Evolutionary conservation across 805 yeast species (phyloP).

Genomic region (Diddensiella caesifluorescens): DNA sequence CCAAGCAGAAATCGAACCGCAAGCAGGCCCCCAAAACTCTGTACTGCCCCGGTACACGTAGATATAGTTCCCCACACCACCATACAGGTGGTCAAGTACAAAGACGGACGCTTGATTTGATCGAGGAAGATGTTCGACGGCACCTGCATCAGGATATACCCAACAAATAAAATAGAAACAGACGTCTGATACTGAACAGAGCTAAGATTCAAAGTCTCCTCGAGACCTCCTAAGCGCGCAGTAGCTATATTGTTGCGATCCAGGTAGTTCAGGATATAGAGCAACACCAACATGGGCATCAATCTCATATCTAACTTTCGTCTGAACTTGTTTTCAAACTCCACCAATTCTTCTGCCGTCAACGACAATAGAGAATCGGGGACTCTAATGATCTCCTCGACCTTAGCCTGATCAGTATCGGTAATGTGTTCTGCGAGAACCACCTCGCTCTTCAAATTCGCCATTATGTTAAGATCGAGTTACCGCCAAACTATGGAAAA

Average conservation of each 20-base stretch:
- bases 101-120: conserved; percentile 39
- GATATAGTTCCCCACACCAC: conserved; percentile 46
- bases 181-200: conserved; percentile 40
- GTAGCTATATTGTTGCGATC: conserved; percentile 37
- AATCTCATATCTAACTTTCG: conserved; percentile 44
- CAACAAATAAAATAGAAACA: conserved; percentile 38
- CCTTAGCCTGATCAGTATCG: no score
- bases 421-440: no score
- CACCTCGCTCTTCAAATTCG: no score
- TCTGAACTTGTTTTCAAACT: conserved; percentile 40
- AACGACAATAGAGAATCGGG: no score
- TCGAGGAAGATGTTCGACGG: conserved; percentile 32
- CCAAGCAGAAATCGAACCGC: conserved; percentile 45
- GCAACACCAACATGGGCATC: conserved; percentile 28
- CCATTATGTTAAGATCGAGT: no score
- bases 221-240: conserved; percentile 32
- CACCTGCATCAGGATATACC: conserved; percentile 34
- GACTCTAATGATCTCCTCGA: no score
- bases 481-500: no score
- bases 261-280: conserved; percentile 30
- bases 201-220: conserved; percentile 34
- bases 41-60: conserved; percentile 45
- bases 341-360: conserved; percentile 44
- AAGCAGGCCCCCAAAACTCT: conserved; percentile 40
- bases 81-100: conserved; percentile 45